phyloP scores from a whole-genome alignment of 2,329 filamentous ascomycete genomes.

The Nannizziopsis barbatae region DNA sequence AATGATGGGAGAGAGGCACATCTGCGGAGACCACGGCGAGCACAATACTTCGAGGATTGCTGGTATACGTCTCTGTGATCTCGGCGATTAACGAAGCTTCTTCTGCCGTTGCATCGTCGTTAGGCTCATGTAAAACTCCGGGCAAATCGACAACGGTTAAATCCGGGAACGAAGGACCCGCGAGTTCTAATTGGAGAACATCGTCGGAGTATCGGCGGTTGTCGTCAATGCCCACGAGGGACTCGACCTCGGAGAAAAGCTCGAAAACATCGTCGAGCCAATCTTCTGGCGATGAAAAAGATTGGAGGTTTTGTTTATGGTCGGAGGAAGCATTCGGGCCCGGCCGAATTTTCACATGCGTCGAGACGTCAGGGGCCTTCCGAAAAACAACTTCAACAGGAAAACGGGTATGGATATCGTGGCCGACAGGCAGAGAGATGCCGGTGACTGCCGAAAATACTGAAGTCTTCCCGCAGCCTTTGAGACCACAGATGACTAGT shows the following conservation, averaged over 20 bases:
- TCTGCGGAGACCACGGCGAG: constrained; percentile 38
- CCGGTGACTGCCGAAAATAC: constrained; percentile 17
- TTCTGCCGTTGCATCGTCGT: constrained; percentile 42
- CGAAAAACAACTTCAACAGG: constrained; percentile 49
- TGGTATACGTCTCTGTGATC: constrained; percentile 35
- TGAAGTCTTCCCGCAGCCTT: constrained; percentile 16
- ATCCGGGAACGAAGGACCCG: constrained; percentile 48
- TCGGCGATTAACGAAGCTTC: constrained; percentile 45
- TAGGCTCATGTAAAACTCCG: constrained; percentile 46
- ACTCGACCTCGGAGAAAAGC: constrained; percentile 21
- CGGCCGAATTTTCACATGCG: constrained; percentile 20
- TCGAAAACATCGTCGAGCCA: constrained; percentile 19
- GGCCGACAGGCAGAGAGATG: constrained; percentile 26
- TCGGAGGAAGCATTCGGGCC: constrained; percentile 15
- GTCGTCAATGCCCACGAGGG: constrained; percentile 19
- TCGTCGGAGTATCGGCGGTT: constrained; percentile 28
- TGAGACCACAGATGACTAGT: constrained; percentile 16
- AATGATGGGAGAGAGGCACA: constrained; percentile 35
- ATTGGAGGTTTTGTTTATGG: constrained; percentile 16
- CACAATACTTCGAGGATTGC: constrained; percentile 35
- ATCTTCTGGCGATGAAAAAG: constrained; percentile 17
- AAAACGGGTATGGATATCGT: constrained; percentile 47
- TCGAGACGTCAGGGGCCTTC: constrained; percentile 16
- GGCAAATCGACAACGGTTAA: constrained; percentile 53
- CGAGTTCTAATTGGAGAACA: constrained; percentile 50